Evolutionary conservation across 2,329 filamentous ascomycete species (phyloP).

Genomic region (Apiospora aurea): DNA sequence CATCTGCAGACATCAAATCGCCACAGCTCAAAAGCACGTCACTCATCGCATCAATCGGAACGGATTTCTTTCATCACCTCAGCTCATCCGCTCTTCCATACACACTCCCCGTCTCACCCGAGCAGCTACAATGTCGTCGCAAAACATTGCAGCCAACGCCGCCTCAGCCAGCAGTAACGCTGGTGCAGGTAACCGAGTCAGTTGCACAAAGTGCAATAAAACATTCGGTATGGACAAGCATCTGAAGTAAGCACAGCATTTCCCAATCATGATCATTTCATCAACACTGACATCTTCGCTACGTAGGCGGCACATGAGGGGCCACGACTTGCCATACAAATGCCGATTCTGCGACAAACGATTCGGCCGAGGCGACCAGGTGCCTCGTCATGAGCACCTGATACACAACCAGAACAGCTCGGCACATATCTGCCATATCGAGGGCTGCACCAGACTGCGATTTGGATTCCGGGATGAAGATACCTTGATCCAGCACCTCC

Average conservation of each 20-base stretch:
- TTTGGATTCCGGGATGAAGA: neutral
- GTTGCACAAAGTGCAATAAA: neutral
- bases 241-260: neutral
- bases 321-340: neutral
- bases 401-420: neutral
- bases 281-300: neutral
- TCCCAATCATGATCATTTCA: neutral
- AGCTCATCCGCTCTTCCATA: no score
- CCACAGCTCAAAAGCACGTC: no score
- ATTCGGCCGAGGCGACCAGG: neutral
- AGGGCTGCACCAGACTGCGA: neutral
- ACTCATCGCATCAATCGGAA: no score
- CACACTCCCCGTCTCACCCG: neutral
- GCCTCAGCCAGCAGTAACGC: no score
- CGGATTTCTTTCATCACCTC: no score
- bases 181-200: no score
- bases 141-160: neutral
- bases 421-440: neutral
- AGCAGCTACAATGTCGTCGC: neutral
- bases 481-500: neutral
- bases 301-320: neutral
- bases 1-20: no score
- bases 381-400: neutral
- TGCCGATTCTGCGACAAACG: neutral
- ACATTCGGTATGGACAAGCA: neutral